phyloP scores from a whole-genome alignment of 2,329 filamentous ascomycete genomes.

The Emergomyces pasteurianus region DNA sequence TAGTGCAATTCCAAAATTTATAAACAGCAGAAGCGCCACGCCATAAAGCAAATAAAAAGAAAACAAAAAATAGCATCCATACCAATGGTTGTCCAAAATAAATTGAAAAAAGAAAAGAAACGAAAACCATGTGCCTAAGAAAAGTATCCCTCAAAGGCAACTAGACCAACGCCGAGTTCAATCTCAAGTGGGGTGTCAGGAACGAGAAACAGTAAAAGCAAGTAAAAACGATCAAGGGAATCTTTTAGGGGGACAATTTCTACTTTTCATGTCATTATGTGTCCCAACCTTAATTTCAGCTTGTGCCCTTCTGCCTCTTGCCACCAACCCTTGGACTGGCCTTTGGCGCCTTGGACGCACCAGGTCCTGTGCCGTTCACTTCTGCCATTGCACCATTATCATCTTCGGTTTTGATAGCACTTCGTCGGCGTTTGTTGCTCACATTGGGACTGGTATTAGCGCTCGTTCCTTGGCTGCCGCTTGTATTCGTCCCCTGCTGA shows the following conservation, averaged over 20 bases:
- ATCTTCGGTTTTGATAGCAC: constrained; percentile 50
- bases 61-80: constrained; percentile 5
- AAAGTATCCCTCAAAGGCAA: not conserved
- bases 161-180: constrained; percentile 1
- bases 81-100: constrained; percentile 1
- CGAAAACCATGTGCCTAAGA: not conserved
- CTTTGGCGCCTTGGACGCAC: constrained; percentile 31
- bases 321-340: constrained; percentile 35
- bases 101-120: not conserved
- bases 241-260: not conserved
- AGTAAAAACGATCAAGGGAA: not conserved
- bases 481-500: constrained; percentile 44
- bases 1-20: not conserved
- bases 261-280: not conserved
- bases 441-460: constrained; percentile 53
- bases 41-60: constrained; percentile 6
- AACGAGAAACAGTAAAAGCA: not conserved
- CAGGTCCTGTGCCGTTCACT: constrained; percentile 36
- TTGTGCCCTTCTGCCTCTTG: constrained; percentile 36
- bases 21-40: not conserved
- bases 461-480: constrained; percentile 39
- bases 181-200: not conserved
- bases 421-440: constrained; percentile 47
- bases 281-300: not conserved
- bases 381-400: constrained; percentile 34